A percentile compares a stretch with the other conserved stretches of the same genome.
phyloP scores from a whole-genome alignment of 192 early-diverging fungal species.

The Linnemannia zychae region DNA sequence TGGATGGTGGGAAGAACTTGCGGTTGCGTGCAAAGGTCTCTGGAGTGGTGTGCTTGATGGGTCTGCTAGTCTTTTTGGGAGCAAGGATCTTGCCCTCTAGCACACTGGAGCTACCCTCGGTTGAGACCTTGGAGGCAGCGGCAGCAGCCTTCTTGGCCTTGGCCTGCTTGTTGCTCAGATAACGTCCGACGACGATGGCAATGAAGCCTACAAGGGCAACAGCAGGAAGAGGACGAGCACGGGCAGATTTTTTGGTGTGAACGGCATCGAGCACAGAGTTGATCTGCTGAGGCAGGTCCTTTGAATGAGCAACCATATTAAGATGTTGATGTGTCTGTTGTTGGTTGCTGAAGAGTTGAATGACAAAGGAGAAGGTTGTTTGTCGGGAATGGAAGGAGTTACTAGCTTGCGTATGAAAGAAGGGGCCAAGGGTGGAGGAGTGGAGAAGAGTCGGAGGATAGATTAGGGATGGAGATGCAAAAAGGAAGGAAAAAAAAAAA shows the following conservation, averaged over 20 bases:
- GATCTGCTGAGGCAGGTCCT: conserved; percentile 58
- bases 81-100: conserved; percentile 27
- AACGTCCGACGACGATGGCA: conserved; percentile 49
- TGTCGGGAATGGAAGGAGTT: background rate
- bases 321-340: background rate
- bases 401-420: background rate
- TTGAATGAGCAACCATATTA: conserved; percentile 51
- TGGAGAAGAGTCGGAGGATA: background rate
- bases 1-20: conserved; percentile 57
- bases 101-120: conserved; percentile 12
- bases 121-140: conserved; percentile 20
- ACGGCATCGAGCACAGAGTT: conserved; percentile 51
- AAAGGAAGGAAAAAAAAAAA: no score
- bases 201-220: conserved; percentile 49
- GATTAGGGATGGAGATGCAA: conserved; percentile 2
- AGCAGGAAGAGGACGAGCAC: conserved; percentile 42
- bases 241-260: conserved; percentile 28
- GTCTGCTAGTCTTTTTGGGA: conserved; percentile 24
- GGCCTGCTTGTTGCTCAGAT: conserved; percentile 48
- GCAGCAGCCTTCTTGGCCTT: conserved; percentile 42
- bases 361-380: background rate
- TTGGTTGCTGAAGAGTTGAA: background rate
- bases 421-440: conserved; percentile 12
- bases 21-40: conserved; percentile 61
- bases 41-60: conserved; percentile 43